Evolutionary conservation across 2,329 filamentous ascomycete genomes (phyloP), one percentile per base, ranked within the genome.

Genomic region (Atkinsonella hypoxylon): DNA sequence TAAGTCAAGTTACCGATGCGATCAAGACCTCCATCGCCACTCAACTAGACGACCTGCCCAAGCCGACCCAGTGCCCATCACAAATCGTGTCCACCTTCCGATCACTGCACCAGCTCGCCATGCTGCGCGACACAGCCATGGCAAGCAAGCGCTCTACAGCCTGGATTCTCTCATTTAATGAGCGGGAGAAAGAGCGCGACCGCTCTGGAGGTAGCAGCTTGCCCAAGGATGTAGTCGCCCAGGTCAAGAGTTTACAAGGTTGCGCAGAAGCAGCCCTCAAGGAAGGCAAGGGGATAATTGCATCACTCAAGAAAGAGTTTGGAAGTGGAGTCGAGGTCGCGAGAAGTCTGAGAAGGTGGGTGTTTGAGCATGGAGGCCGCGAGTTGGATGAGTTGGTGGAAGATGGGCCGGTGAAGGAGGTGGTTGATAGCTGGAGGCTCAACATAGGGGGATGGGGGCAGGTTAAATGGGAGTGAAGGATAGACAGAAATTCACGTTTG

Each of bases 111-210:
- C 58, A 55, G 1, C 49, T 71, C 1, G 62, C 63, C 8, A 56
- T 71, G 39, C 61, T 71, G 20, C 67, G 66, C 15, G 70, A 73
- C 45, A 63, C 65, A 0, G 64, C 68, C 0, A 54, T 54, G 2
- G 70, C 69, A 3, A 58, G 62, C 12, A 62, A 61, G 40, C 55
- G 62, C 5, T 54, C 63, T 0, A 56, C 60, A 2, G 59, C 63
- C 30, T 70, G 70, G 64, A 59, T 71, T 2, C 50, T 66, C 2
- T 45, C 54, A 1, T 65, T 65, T 45, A 66, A 67, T 44, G 66
- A 70, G n/a, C 62, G 62, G 5, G 64, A 69, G 49, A 70, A 66
- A 52, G 67, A 68, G 43, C 61, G 66, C 4, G 68, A 70, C 45
- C 59, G 65, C 6, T 70, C 67, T 0, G 68, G 67, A 1, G 65